Evolutionary conservation across 2,329 filamentous ascomycete species (phyloP), one percentile per base, ranked within the genome.

Genomic region (Aspergillus calidoustus): DNA sequence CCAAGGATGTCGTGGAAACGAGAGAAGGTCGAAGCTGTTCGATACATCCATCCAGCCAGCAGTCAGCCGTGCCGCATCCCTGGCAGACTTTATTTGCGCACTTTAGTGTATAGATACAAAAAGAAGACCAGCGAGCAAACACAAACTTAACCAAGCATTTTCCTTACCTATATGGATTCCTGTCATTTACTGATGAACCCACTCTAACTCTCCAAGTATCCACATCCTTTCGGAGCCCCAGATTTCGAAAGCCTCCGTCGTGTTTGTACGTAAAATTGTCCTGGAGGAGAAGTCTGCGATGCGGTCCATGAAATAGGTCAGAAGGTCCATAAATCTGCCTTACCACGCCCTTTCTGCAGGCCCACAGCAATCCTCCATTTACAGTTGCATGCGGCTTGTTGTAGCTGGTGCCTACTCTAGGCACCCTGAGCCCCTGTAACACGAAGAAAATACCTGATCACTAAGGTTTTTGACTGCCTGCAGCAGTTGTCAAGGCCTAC

Each of bases 41-140:
- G n/a, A 59, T 49, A 54, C 57, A 60, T 60, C 49, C 46, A 55
- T 19, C 28, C 28, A 22, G 17, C 23, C 41, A 50, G 54, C 54
- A 57, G 46, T 57, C 54, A 57, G 54, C 54, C 34, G 47, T 47
- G 46, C 54, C 46, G 31, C 54, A 50, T 48, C 15, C 15, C 43
- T 34, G 23, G 15, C 31, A 41, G 31, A 15, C 34, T 41, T 41
- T 41, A 41, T 41, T 41, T 41, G 34, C 34, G 34, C 34, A 41
- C 3, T 17, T 17, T 41, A 28, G 25, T 28, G 25, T 28, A 28
- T 41, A 41, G 34, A 41, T 41, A 41, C 34, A 17, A 41, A 38
- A 41, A 41, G 34, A 41, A 41, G 34, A 15, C 15, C 34, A 15
- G 15, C 34, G 6, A 41, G 34, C 34, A 41, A 41, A 41, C 34